These are phyloP conservation scores for Paecilomyces formosus DNA, from an alignment of 2,329 filamentous ascomycete genomes.

Conservation along the genomic window DNA sequence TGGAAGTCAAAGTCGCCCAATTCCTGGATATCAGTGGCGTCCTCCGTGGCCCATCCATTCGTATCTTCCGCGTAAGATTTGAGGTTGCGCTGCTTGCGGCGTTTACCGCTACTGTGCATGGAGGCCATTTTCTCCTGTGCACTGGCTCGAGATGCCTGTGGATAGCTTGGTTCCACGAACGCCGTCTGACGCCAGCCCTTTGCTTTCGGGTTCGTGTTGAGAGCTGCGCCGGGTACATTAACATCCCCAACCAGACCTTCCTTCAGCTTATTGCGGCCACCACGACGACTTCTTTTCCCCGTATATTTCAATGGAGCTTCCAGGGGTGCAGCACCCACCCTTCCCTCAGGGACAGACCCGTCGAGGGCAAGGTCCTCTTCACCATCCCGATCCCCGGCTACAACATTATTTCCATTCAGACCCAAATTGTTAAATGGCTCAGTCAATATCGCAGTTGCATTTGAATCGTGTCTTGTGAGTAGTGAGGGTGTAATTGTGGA, in stretches of 20 bases:
- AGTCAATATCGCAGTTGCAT: conserved; percentile 32
- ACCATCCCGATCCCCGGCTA: conserved; percentile 5
- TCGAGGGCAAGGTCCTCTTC: conserved; percentile 12
- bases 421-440: conserved; percentile 40
- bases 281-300: conserved; percentile 39
- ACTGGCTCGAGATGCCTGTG: conserved; percentile 24
- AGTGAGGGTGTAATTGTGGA: conserved; percentile 9
- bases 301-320: conserved; percentile 18
- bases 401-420: conserved; percentile 20
- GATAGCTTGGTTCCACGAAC: conserved; percentile 49
- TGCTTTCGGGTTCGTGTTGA: conserved; percentile 38
- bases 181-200: conserved; percentile 64
- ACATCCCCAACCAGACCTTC: conserved; percentile 33
- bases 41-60: conserved; percentile 92
- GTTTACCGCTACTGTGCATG: conserved; percentile 22
- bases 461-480: conserved; percentile 17
- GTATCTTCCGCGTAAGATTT: conserved; percentile 47
- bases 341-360: conserved; percentile 9
- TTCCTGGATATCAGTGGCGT: conserved; percentile 89
- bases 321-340: conserved; percentile 12
- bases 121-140: conserved; percentile 6
- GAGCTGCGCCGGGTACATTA: conserved; percentile 24
- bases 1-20: conserved; percentile 93
- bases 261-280: conserved; percentile 36
- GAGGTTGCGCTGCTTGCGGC: conserved; percentile 39